These are phyloP conservation scores for Aspergillus puulaauensis DNA, from an alignment of 2,329 filamentous ascomycete genomes.

Conservation along the genomic window DNA sequence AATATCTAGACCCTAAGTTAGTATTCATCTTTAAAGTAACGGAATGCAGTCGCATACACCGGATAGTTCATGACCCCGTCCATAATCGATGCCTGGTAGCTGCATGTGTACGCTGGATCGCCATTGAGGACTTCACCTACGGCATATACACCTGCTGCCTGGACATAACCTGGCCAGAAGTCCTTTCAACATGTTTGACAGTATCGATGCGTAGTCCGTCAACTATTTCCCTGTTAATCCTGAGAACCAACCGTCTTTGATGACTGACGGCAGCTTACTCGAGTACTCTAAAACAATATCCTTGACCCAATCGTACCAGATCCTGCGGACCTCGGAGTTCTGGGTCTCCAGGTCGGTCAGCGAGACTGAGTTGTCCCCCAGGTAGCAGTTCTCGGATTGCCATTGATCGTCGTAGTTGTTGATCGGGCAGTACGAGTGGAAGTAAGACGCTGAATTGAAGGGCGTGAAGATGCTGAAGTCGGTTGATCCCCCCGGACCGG, in stretches of 20 bases:
- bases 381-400: conserved; percentile 52
- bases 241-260: background rate
- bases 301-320: conserved; percentile 61
- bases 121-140: conserved; percentile 50
- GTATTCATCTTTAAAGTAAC: background rate
- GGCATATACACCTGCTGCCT: conserved; percentile 48
- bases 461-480: conserved; percentile 55
- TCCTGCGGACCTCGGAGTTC: conserved; percentile 44
- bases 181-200: conserved; percentile 48
- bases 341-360: conserved; percentile 61
- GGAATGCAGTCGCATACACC: conserved; percentile 13
- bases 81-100: conserved; percentile 44
- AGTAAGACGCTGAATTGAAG: conserved; percentile 60
- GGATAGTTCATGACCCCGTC: conserved; percentile 52
- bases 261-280: conserved; percentile 38
- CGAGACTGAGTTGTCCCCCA: conserved; percentile 52
- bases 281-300: conserved; percentile 59
- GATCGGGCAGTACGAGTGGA: conserved; percentile 59
- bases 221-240: conserved; percentile 22
- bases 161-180: conserved; percentile 46
- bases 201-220: conserved; percentile 56
- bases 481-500: conserved; percentile 46
- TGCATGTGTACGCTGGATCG: conserved; percentile 42
- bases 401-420: conserved; percentile 53
- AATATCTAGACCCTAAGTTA: conserved; percentile 22